Evolutionary conservation across 1,284 basidiomycete genomes (phyloP), one percentile per base, ranked within the genome.

Genomic region (Porogramme epimiltina): DNA sequence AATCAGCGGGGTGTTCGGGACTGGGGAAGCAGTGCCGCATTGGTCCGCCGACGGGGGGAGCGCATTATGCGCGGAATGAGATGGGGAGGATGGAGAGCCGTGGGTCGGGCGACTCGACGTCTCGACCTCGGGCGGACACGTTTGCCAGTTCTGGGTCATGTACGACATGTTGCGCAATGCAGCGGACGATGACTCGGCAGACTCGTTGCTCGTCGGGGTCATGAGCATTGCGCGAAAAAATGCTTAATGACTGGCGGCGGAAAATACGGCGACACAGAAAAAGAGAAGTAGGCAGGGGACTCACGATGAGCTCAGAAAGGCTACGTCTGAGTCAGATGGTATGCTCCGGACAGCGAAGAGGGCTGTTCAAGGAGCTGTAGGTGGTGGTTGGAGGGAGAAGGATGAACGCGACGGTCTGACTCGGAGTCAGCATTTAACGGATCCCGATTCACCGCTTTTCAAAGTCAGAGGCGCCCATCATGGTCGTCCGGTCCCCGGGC

Each of bases 391-490:
- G 42, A 50, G 52, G 54, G 48, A 53, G 49, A 43, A 43, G 51
- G 52, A 63, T 55, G 54, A 62, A 54, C 20, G 45, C 23, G 47
- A 41, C 39, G 13, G 0, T 49, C 40, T 76, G 75, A 77, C 75
- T 75, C 75, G 69, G 45, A 36, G 33, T 2, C 31, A 24, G 51
- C 55, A 64, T 73, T 34, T 75, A 75, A n/a, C 72, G 64, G 62
- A 44, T 43, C 50, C 54, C 48, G 58, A 60, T 68, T 70, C 74
- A 73, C 62, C 60, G 71, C 66, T 64, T 69, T 76, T 77, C 68
- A 73, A 68, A 60, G 75, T 75, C 75, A 75, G 75, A 73, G 64
- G 54, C 64, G 68, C 65, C 55, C 52, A 41, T 49, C 42, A 36
- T 36, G n/a, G 26, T 47, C 40, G 42, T 34, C 24, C 33, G 43